phyloP scores from a whole-genome alignment of 2,329 filamentous ascomycete species.

The Phialemonium atrogriseum region DNA sequence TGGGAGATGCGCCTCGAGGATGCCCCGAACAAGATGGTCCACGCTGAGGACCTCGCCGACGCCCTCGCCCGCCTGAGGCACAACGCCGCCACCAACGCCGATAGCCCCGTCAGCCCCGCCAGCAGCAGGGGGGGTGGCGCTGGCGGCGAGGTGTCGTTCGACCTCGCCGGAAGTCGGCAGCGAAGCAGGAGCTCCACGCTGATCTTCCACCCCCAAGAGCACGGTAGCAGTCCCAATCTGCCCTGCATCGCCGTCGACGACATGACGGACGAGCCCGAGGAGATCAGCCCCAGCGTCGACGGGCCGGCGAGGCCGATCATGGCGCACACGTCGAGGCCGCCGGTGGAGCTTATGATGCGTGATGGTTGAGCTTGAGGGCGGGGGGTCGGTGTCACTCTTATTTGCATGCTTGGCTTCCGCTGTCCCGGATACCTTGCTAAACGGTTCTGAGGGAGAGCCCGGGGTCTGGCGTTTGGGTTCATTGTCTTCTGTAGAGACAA shows the following conservation, averaged over 20 bases:
- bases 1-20: slow-evolving; percentile 63
- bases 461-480: too few relatives aligned
- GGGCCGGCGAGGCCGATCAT: slow-evolving; percentile 35
- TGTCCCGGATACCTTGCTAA: too few relatives aligned
- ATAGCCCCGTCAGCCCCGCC: slow-evolving; percentile 14
- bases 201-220: slow-evolving; percentile 54
- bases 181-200: slow-evolving; percentile 57
- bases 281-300: slow-evolving; percentile 31
- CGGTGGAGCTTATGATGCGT: slow-evolving; percentile 60
- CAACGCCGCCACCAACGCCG: slow-evolving; percentile 16
- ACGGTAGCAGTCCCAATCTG: slow-evolving; percentile 45
- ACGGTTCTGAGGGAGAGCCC: too few relatives aligned
- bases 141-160: slow-evolving; percentile 8
- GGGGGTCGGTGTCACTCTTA: not conserved
- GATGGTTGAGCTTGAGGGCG: slow-evolving; percentile 27
- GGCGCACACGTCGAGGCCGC: slow-evolving; percentile 54
- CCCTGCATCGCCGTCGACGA: slow-evolving; percentile 62
- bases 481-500: too few relatives aligned
- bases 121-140: slow-evolving; percentile 15
- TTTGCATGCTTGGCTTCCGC: not conserved
- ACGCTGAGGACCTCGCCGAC: slow-evolving; percentile 60
- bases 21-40: slow-evolving; percentile 61
- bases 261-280: slow-evolving; percentile 48
- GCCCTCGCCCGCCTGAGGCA: slow-evolving; percentile 56
- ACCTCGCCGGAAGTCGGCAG: slow-evolving; percentile 18